These are phyloP conservation scores for Aureobasidium namibiae DNA, from an alignment of 2,329 filamentous ascomycete genomes.

Conservation along the genomic window DNA sequence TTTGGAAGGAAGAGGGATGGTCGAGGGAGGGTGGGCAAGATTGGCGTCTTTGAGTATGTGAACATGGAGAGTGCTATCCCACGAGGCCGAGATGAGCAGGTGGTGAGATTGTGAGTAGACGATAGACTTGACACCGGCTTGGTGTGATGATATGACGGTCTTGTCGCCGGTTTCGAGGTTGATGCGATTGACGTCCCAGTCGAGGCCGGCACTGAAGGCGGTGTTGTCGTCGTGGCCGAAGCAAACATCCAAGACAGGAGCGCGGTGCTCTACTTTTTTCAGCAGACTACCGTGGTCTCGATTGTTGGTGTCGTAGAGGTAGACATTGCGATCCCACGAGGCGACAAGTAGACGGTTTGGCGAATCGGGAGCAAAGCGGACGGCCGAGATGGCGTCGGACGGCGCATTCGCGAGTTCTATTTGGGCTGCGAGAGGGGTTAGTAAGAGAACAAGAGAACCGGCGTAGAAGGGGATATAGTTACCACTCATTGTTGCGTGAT, in stretches of 20 bases:
- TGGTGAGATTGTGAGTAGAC: conserved; percentile 74
- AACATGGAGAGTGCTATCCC: conserved; percentile 85
- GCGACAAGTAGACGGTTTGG: conserved; percentile 74
- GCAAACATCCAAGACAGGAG: conserved; percentile 83
- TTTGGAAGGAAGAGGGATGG: conserved; percentile 69
- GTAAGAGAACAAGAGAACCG: not conserved
- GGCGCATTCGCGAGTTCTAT: conserved; percentile 78
- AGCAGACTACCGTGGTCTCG: conserved; percentile 54
- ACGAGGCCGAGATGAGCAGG: conserved; percentile 80
- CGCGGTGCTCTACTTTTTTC: conserved; percentile 68
- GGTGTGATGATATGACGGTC: conserved; percentile 69
- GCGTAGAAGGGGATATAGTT: not conserved
- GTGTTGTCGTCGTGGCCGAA: conserved; percentile 77
- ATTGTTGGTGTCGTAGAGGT: conserved; percentile 66
- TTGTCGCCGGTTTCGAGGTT: conserved; percentile 65
- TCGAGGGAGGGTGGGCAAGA: conserved; percentile 48
- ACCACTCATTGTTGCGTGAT: not conserved
- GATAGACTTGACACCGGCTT: conserved; percentile 70
- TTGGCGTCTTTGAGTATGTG: conserved; percentile 51
- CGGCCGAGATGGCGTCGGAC: conserved; percentile 74
- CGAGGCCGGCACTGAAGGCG: conserved; percentile 78
- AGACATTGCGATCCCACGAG: conserved; percentile 89
- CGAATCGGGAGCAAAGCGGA: conserved; percentile 76
- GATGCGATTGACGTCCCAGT: conserved; percentile 71
- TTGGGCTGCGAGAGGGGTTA: conserved; percentile 38